These are phyloP conservation scores for Torulaspora franciscae DNA, from an alignment of 805 yeast genomes.

Conservation along the genomic window DNA sequence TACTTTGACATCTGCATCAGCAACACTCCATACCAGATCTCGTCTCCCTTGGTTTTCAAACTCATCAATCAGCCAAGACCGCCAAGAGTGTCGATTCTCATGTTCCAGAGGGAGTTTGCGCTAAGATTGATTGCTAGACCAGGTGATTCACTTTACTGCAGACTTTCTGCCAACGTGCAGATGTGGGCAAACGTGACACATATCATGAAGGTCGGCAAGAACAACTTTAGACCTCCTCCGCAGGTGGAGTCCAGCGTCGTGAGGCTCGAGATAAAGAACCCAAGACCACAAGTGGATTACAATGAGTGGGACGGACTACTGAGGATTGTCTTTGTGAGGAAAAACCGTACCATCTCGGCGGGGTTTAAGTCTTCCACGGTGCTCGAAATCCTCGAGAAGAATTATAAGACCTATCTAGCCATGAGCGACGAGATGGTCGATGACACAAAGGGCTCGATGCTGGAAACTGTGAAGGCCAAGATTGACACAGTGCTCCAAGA, in stretches of 20 bases:
- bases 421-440: conserved; percentile 44
- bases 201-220: conserved; percentile 96
- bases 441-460: conserved; percentile 40
- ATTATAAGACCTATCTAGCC: conserved; percentile 72
- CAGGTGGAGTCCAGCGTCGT: conserved; percentile 97
- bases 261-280: conserved; percentile 82
- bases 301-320: conserved; percentile 96
- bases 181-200: conserved; percentile 99
- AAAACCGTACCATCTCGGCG: conserved; percentile 88
- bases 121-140: conserved; percentile 89
- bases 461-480: conserved; percentile 54
- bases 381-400: conserved; percentile 74
- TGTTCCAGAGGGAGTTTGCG: conserved; percentile 98
- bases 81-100: conserved; percentile 88
- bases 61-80: conserved; percentile 86
- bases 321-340: conserved; percentile 86
- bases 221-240: conserved; percentile 97
- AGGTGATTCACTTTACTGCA: conserved; percentile 89
- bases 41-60: conserved; percentile 93
- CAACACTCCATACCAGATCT: conserved; percentile 95
- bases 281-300: conserved; percentile 90
- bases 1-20: conserved; percentile 94
- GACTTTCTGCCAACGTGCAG: conserved; percentile 93
- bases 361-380: conserved; percentile 84
- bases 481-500: conserved; percentile 69